These are phyloP conservation scores for Neurospora africana DNA, from an alignment of 495 filamentous ascomycete genomes.

Conservation along the genomic window DNA sequence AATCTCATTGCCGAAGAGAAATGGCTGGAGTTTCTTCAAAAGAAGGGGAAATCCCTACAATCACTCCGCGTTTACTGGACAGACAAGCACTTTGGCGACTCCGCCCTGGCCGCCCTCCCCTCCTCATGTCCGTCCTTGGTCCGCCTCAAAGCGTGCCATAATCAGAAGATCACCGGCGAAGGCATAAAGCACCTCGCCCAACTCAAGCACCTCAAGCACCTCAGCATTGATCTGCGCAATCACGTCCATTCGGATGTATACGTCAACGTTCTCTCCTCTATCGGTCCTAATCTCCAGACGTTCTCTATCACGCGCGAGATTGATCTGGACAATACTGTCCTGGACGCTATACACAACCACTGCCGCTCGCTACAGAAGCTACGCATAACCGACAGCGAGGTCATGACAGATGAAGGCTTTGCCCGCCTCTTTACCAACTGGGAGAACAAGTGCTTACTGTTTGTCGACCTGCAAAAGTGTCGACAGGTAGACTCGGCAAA, in stretches of 20 bases:
- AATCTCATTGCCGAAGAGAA: conserved; percentile 64
- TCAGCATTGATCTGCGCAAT: conserved; percentile 55
- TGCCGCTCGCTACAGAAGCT: conserved; percentile 64
- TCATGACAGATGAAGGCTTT: conserved; percentile 63
- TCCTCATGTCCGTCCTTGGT: conserved; percentile 50
- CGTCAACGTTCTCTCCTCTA: conserved; percentile 43
- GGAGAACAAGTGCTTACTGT: conserved; percentile 57
- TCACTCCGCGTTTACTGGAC: conserved; percentile 64
- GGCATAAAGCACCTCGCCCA: conserved; percentile 43
- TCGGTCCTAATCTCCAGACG: conserved; percentile 56
- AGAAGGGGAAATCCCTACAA: conserved; percentile 51
- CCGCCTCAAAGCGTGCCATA: conserved; percentile 60
- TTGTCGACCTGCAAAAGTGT: conserved; percentile 61
- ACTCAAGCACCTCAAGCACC: conserved; percentile 52
- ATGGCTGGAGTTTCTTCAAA: conserved; percentile 57
- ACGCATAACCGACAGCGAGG: conserved; percentile 62
- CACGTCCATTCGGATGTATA: conserved; percentile 46
- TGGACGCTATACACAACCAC: conserved; percentile 53
- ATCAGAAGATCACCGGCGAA: conserved; percentile 35
- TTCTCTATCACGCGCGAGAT: conserved; percentile 57
- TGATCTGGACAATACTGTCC: conserved; percentile 48
- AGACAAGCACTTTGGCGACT: conserved; percentile 51
- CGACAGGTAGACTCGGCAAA: conserved; percentile 57
- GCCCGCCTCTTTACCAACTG: conserved; percentile 60
- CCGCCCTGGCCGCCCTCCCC: conserved; percentile 42